Conservation (phyloP, 495 filamentous ascomycete species). For the Penicillium tannophilum region DNA sequence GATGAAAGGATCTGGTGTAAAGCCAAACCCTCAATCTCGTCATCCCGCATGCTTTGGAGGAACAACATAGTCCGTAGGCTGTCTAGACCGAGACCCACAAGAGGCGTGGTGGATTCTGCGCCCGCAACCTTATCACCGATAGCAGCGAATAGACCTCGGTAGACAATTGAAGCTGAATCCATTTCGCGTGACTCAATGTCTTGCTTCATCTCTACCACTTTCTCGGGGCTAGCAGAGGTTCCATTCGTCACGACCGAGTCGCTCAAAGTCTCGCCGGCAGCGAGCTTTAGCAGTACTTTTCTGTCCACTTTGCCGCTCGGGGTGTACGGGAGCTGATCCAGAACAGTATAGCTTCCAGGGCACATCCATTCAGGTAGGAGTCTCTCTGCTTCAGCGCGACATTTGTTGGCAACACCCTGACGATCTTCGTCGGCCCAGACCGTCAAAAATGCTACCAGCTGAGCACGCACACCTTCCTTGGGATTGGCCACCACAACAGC, state of each 20-base stretch:
- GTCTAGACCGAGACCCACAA: constrained; percentile 77
- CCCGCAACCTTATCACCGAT: constrained; percentile 39
- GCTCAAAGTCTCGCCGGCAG: background rate
- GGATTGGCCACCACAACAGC: constrained; percentile 24
- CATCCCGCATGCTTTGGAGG: constrained; percentile 30
- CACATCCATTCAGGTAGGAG: background rate
- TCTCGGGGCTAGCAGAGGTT: background rate
- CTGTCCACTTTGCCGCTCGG: constrained; percentile 1
- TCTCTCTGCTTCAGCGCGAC: background rate
- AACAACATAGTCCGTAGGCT: constrained; percentile 74
- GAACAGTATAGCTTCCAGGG: background rate
- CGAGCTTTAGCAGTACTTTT: constrained; percentile 1
- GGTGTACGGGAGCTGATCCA: background rate
- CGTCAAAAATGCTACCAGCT: constrained; percentile 26
- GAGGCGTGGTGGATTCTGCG: constrained; percentile 51
- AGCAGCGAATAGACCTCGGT: constrained; percentile 43
- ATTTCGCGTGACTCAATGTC: background rate
- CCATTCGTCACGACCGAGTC: background rate
- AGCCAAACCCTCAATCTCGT: constrained; percentile 1
- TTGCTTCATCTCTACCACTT: background rate
- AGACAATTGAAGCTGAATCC: constrained; percentile 1
- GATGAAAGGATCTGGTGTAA: background rate
- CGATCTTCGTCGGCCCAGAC: background rate
- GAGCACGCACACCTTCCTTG: constrained; percentile 20
- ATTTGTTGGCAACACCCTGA: background rate